These are phyloP conservation scores for Tubosaeta brunneosetosa DNA, from an alignment of 768 basidiomycete species.

Conservation along the genomic window DNA sequence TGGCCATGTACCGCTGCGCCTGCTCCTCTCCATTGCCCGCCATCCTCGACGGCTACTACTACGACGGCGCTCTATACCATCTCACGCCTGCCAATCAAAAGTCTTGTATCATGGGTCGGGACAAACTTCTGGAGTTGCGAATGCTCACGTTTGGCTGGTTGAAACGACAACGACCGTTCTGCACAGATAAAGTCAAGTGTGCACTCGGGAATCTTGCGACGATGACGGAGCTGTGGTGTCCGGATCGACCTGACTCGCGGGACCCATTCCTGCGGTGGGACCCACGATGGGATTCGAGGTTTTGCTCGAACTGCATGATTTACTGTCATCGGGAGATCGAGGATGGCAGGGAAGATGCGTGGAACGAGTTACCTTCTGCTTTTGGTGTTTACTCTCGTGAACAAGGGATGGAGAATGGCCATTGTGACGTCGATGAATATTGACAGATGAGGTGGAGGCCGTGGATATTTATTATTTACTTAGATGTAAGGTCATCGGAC, in stretches of 20 bases:
- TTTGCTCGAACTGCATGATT: slow-evolving; percentile 16
- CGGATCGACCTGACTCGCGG: slow-evolving; percentile 15
- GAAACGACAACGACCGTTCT: slow-evolving; percentile 10
- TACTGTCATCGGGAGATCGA: slow-evolving; percentile 25
- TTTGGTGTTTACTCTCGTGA: slow-evolving; percentile 19
- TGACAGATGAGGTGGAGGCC: neutral
- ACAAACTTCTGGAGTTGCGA: slow-evolving; percentile 20
- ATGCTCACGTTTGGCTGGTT: slow-evolving; percentile 19
- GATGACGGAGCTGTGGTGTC: slow-evolving; percentile 20
- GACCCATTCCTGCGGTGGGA: slow-evolving; percentile 24
- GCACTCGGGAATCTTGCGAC: slow-evolving; percentile 19
- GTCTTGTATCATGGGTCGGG: slow-evolving; percentile 21
- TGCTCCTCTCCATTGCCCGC: slow-evolving; percentile 16
- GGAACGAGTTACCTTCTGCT: slow-evolving; percentile 16
- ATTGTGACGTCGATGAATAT: slow-evolving; percentile 3
- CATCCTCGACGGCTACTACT: slow-evolving; percentile 23
- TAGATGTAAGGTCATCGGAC: neutral
- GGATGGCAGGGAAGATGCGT: slow-evolving; percentile 23
- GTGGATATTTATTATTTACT: slow-evolving; percentile 1
- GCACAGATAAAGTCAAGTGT: slow-evolving; percentile 18
- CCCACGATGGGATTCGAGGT: slow-evolving; percentile 18
- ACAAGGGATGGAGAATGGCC: slow-evolving; percentile 1
- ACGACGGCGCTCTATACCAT: slow-evolving; percentile 11
- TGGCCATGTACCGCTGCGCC: slow-evolving; percentile 23
- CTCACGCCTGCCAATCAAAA: slow-evolving; percentile 22